Evolutionary conservation across 2,329 filamentous ascomycete species (phyloP).

Genomic region (Elsinoe arachidis): DNA sequence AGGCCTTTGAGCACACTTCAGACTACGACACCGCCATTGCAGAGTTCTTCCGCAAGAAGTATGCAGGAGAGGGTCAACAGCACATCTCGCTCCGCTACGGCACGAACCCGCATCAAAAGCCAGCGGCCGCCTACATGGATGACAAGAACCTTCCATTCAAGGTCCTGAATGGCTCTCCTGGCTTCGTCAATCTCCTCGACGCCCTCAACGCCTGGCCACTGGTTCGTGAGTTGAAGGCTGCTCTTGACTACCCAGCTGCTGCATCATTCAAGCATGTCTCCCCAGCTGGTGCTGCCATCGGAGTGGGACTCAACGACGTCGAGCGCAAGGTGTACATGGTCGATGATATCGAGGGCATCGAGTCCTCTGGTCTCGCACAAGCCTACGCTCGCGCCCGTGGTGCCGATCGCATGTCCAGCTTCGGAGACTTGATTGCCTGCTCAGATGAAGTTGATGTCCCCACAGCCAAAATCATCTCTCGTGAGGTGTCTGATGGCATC

Average conservation of each 20-base stretch:
- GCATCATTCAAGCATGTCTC: slow-evolving; percentile 99
- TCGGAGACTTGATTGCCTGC: slow-evolving; percentile 90
- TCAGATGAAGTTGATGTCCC: slow-evolving; percentile 84
- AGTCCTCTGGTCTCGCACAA: slow-evolving; percentile 77
- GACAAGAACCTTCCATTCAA: slow-evolving; percentile 82
- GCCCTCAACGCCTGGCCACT: slow-evolving; percentile 94
- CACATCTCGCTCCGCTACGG: slow-evolving; percentile 85
- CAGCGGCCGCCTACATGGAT: slow-evolving; percentile 72
- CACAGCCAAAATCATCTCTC: slow-evolving; percentile 94
- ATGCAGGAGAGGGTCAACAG: slow-evolving; percentile 75
- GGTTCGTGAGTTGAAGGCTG: slow-evolving; percentile 89
- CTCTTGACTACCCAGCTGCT: slow-evolving; percentile 78
- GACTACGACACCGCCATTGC: slow-evolving; percentile 94
- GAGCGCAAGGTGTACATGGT: slow-evolving; percentile 99
- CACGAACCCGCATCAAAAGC: slow-evolving; percentile 97
- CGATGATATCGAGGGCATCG: slow-evolving; percentile 83
- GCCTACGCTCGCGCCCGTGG: slow-evolving; percentile 93
- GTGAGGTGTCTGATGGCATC: slow-evolving; percentile 95
- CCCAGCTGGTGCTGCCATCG: slow-evolving; percentile 89
- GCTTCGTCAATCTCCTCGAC: slow-evolving; percentile 96
- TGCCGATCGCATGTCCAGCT: slow-evolving; percentile 97
- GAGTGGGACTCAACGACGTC: slow-evolving; percentile 71
- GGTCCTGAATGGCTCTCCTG: slow-evolving; percentile 78
- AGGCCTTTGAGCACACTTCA: slow-evolving; percentile 96
- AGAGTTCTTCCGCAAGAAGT: slow-evolving; percentile 96